Base-by-base conservation (phyloP, 176 grass and related monocot genomes). In the sorghum (Sorghum bicolor) region DNA sequence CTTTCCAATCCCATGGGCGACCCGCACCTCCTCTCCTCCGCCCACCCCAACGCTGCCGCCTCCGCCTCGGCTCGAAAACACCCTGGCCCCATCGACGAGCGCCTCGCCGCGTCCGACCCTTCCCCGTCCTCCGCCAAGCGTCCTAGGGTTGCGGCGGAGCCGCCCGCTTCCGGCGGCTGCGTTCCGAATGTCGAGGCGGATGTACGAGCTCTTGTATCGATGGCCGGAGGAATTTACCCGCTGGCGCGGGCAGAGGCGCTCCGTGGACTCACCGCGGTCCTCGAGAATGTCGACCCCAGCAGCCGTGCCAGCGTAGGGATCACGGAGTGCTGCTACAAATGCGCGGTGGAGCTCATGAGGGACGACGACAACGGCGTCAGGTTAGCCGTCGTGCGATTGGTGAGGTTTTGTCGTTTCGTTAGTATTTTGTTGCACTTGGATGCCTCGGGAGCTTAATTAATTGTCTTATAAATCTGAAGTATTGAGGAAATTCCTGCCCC, bases 281-380 rank as follows among this genome's bases (percentile, higher is more conserved):
- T 92, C 52, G 80, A 80, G 87, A 86, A 88, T 72, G 80, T 37
- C 68, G 85, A 74, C 45, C 24, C 50, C 88, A 12, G 26, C 72
- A 44, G 70, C 19, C 45, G 67, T 50, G 29, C 48, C 67, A 39
- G 36, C 58, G 31, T 39, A 80, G 67, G 24, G 57, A 28, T 76
- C 25, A 68, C 85, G 41, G 89, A 92, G 33, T 81, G 76, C 41
- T 93, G 82, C 76, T 86, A 91, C 65, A 40, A 72, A 12, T 80
- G 85, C 64, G 88, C 80, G 15, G 87, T 72, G 41, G 80, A 45
- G 70, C 72, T 87, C 85, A 80, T 95, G 41, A 75, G 79, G 83
- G 92, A 92, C 30, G 93, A 95, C 2, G 89, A 90, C 61, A 87
- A 92, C 57, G 70, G 64, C 22, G 83, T 98, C 55, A 93, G 93